Evolutionary conservation across 306 rosid genomes (phyloP), one percentile per base, ranked within the genome.

Genomic region (Lotus japonicus): DNA sequence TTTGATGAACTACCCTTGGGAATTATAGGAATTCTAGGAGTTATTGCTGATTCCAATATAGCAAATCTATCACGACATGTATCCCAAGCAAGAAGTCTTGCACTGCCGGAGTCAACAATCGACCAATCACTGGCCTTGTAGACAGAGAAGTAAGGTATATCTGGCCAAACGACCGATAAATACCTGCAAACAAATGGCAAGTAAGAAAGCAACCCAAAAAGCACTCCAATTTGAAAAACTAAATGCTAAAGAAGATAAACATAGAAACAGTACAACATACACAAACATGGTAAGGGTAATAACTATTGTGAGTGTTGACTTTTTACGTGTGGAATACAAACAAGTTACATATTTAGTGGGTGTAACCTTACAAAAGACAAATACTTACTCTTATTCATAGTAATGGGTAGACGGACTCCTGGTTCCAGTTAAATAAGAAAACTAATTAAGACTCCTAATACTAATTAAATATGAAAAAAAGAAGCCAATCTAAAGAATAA

Each of bases 81-180:
- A 85, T 95, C 99, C 99, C 97, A 95, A 49, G 97, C 97, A 35
- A 95, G 88, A 78, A 95, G 95, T 79, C 97, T 87, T 54, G 99
- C 97, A 84, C 91, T 90, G 72, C 99, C 99, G n/a, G 99, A 90
- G 84, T 95, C 99, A 73, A 90, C 97, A 19, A 90, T 87, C 39
- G 99, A 88, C 99, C 99, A 95, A 72, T 91, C 95, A 80, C 96
- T 87, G 26, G 77, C 97, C 85, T 90, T 90, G 88, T 90, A 90
- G 71, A 95, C 77, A 16, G 99, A 95, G 79, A 95, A 95, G 82
- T 95, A 95, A 53, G 99, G 99, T 72, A 95, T 90, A 78, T 95
- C 99, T 53, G 99, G 99, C 99, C 99, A 95, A 77, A 90, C 96
- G 18, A 90, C 81, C 54, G 87, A 88, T 71, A 95, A 78, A 77